Conservation (phyloP, 768 basidiomycete species). For the Lentinula sp. region DNA sequence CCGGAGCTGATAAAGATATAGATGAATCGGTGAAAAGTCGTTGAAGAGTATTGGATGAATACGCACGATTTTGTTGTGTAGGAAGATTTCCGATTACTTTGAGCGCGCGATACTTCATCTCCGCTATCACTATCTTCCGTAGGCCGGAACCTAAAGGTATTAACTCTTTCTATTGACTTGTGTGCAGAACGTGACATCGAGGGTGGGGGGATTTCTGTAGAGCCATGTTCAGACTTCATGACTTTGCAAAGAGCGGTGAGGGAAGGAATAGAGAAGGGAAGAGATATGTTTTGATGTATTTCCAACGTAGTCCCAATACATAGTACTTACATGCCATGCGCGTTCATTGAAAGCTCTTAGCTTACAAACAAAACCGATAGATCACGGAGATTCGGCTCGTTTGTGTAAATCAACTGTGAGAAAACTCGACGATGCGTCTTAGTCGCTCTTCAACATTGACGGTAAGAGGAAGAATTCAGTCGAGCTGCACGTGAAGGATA, state of each 20-base stretch:
- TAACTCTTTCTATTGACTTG: background rate
- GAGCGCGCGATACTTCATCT: background rate
- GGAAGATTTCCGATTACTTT: background rate
- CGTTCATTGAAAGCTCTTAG: background rate
- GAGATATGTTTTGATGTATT: background rate
- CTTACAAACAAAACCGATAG: background rate
- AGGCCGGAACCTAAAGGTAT: background rate
- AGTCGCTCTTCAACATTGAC: background rate
- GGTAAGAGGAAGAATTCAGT: background rate
- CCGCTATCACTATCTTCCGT: conserved; percentile 5
- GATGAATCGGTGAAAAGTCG: background rate
- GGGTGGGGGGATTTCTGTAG: background rate
- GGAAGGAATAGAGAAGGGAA: background rate
- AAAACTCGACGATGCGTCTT: background rate
- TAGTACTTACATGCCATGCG: background rate
- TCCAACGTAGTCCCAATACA: background rate
- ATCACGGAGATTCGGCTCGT: background rate
- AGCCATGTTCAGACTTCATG: conserved; percentile 1
- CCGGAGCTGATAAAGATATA: conserved; percentile 28
- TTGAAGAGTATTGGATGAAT: background rate
- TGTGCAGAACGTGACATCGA: background rate
- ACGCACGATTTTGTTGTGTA: background rate
- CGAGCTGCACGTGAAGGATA: background rate
- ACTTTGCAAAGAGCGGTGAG: background rate
- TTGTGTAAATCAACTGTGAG: background rate